phyloP scores from a whole-genome alignment of 805 yeast genomes.

The Citeromyces matritensis region DNA sequence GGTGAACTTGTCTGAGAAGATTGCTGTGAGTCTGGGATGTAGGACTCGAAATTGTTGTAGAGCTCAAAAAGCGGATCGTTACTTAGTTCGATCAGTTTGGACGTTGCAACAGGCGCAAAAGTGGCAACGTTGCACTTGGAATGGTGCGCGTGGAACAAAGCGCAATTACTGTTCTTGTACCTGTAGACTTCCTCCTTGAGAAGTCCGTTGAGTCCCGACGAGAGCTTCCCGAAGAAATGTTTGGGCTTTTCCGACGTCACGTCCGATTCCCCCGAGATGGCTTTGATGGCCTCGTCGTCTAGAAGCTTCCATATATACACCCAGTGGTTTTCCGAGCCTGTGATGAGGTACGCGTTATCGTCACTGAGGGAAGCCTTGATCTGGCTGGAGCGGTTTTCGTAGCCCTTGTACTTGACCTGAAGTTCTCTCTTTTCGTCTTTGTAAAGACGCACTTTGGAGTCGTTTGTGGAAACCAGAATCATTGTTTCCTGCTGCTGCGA shows the following conservation, averaged over 20 bases:
- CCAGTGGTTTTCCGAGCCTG: conserved; percentile 85
- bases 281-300: conserved; percentile 8
- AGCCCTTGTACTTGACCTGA: conserved; percentile 61
- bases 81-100: conserved; percentile 49
- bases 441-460: conserved; percentile 60
- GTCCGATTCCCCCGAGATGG: conserved; percentile 2
- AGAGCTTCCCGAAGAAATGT: neutral
- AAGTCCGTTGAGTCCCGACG: conserved; percentile 1
- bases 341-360: conserved; percentile 39
- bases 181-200: conserved; percentile 18
- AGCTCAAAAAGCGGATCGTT: conserved; percentile 72
- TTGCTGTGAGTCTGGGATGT: neutral
- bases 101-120: conserved; percentile 63
- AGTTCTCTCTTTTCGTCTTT: conserved; percentile 36
- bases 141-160: conserved; percentile 67
- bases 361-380: conserved; percentile 53
- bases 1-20: conserved; percentile 14
- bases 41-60: conserved; percentile 7
- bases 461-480: conserved; percentile 51
- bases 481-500: conserved; percentile 7
- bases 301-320: conserved; percentile 63
- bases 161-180: conserved; percentile 42
- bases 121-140: conserved; percentile 59
- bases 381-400: conserved; percentile 54
- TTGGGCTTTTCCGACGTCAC: conserved; percentile 9